Evolutionary conservation across 2,329 filamentous ascomycete genomes (phyloP).

Genomic region (Myriosclerotinia scirpicola): DNA sequence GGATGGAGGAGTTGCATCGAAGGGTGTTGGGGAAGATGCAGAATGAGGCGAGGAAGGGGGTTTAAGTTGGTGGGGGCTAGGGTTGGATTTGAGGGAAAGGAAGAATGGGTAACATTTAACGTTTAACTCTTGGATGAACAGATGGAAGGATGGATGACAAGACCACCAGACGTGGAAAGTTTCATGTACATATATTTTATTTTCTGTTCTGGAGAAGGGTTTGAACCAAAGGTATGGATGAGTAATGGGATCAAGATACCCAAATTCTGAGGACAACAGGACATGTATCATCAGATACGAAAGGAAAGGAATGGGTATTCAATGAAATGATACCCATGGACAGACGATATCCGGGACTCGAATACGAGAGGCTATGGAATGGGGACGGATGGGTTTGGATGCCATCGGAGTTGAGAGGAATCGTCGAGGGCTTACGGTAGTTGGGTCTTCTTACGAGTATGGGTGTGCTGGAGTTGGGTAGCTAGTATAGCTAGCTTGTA

Average conservation of each 20-base stretch:
- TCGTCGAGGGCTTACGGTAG: too few species aligned
- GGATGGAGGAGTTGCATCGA: constrained; percentile 73
- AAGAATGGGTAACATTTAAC: neutral
- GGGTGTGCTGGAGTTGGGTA: too few species aligned
- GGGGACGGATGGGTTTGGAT: neutral
- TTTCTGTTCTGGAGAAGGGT: neutral
- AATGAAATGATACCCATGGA: neutral
- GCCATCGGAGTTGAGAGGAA: neutral
- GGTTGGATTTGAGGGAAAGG: neutral
- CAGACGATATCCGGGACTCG: neutral
- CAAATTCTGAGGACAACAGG: neutral
- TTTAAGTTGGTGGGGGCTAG: neutral
- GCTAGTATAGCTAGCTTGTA: too few species aligned
- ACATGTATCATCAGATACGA: constrained; percentile 5
- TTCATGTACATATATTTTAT: constrained; percentile 14
- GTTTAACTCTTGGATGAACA: constrained; percentile 1
- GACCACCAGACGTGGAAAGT: too few species aligned
- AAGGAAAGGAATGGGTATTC: neutral
- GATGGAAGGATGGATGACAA: neutral
- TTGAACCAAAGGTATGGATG: neutral
- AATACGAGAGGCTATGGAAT: too few species aligned
- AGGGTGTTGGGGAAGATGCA: constrained; percentile 59
- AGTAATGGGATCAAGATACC: neutral
- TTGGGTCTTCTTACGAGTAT: too few species aligned
- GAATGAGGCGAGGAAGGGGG: constrained; percentile 13